These are phyloP conservation scores for Termitomyces sp. DNA, from an alignment of 768 basidiomycete species.

Conservation along the genomic window DNA sequence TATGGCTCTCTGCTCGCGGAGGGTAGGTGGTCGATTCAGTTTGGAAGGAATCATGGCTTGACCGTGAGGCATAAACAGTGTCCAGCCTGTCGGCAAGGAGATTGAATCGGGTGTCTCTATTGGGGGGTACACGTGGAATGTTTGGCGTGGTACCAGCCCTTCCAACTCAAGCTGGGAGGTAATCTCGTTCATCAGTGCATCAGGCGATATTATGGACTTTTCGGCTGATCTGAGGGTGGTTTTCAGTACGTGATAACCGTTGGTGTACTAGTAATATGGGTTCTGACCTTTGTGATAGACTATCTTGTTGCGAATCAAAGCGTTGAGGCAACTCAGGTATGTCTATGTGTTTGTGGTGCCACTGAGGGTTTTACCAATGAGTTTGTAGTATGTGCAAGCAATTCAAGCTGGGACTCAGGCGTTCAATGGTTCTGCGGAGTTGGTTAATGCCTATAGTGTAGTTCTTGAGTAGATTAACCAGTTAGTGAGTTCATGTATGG, in stretches of 20 bases:
- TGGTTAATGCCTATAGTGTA: slow-evolving; percentile 24
- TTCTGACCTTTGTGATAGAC: too few species aligned
- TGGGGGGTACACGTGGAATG: slow-evolving; percentile 50
- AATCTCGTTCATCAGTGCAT: slow-evolving; percentile 47
- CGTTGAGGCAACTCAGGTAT: slow-evolving; percentile 43
- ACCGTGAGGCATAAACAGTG: slow-evolving; percentile 33
- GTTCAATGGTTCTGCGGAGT: slow-evolving; percentile 45
- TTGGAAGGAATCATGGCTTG: not conserved
- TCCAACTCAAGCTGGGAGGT: slow-evolving; percentile 56
- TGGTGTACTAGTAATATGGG: too few species aligned
- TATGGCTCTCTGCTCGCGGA: slow-evolving; percentile 56
- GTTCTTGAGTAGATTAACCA: too few species aligned
- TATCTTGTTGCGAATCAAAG: slow-evolving; percentile 45
- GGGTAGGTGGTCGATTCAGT: too few species aligned
- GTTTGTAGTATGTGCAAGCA: slow-evolving; percentile 42
- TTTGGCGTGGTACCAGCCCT: slow-evolving; percentile 56
- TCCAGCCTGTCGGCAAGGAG: slow-evolving; percentile 52
- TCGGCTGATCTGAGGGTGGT: slow-evolving; percentile 49
- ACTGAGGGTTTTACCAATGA: too few species aligned
- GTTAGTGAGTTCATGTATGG: too few species aligned
- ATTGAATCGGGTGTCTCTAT: slow-evolving; percentile 36
- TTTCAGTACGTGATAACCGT: slow-evolving; percentile 50
- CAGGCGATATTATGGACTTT: slow-evolving; percentile 48
- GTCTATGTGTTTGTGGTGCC: too few species aligned
- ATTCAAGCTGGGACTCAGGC: slow-evolving; percentile 57